Percentiles rank a stretch among this genome's conserved stretches.
These are phyloP conservation scores for Epichloe elymi DNA, from an alignment of 2,329 filamentous ascomycete species.

Conservation along the genomic window DNA sequence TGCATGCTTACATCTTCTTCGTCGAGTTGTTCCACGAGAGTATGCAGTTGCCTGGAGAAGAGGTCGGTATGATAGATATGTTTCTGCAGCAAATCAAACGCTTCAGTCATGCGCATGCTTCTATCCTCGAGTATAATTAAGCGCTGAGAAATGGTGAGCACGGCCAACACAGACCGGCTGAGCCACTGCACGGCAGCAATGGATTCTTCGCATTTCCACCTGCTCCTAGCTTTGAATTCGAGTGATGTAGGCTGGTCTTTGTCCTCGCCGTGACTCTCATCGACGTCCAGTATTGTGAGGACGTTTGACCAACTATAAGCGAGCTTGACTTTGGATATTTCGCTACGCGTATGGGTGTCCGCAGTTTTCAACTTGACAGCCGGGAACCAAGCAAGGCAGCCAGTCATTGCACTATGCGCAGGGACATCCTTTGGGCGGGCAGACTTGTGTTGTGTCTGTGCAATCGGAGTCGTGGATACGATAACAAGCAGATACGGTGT, in stretches of 20 bases:
- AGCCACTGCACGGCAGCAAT: slow-evolving; percentile 97
- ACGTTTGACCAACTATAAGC: slow-evolving; percentile 99
- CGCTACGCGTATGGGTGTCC: slow-evolving; percentile 51
- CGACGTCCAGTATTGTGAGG: slow-evolving; percentile 82
- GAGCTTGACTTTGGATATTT: slow-evolving; percentile 69
- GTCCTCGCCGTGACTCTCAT: slow-evolving; percentile 54
- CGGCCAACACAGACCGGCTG: slow-evolving; percentile 78
- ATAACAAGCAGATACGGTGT: slow-evolving; percentile 93
- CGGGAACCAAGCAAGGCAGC: slow-evolving; percentile 93
- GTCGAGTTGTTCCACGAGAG: slow-evolving; percentile 75
- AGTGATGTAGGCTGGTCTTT: slow-evolving; percentile 68
- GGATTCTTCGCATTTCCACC: slow-evolving; percentile 89
- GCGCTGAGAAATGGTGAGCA: slow-evolving; percentile 88
- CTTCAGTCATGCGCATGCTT: slow-evolving; percentile 81
- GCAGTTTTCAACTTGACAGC: slow-evolving; percentile 79
- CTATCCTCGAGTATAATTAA: slow-evolving; percentile 86
- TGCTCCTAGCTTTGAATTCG: slow-evolving; percentile 67
- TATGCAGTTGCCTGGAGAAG: slow-evolving; percentile 77
- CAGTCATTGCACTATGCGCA: slow-evolving; percentile 83
- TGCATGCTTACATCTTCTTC: slow-evolving; percentile 84
- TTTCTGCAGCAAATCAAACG: slow-evolving; percentile 81
- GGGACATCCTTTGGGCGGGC: slow-evolving; percentile 81
- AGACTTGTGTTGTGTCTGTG: slow-evolving; percentile 92
- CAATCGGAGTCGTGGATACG: slow-evolving; percentile 90
- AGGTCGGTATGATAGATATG: slow-evolving; percentile 86